phyloP scores from a whole-genome alignment of 2,329 filamentous ascomycete species.

The Blumeria hordei region DNA sequence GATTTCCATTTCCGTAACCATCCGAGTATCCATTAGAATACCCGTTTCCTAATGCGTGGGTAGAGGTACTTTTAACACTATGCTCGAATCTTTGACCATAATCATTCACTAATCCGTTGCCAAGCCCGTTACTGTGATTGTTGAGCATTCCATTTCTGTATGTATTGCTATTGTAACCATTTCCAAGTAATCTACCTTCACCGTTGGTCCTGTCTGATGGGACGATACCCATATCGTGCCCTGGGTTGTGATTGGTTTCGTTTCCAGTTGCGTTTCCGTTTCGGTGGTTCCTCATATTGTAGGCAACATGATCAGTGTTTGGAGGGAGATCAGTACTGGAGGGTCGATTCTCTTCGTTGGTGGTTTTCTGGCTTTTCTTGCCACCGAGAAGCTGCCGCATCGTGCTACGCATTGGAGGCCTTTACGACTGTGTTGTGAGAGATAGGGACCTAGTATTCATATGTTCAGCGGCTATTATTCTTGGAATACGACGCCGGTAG shows the following conservation, averaged over 20 bases:
- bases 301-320: background rate
- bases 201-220: background rate
- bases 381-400: slow-evolving; percentile 1
- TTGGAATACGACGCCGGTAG: background rate
- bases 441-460: background rate
- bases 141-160: background rate
- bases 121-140: background rate
- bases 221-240: too few relatives aligned
- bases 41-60: background rate
- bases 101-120: background rate
- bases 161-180: background rate
- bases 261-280: too few relatives aligned
- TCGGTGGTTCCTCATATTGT: too few relatives aligned
- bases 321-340: background rate
- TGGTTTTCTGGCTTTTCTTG: slow-evolving; percentile 1
- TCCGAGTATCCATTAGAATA: background rate
- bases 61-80: background rate
- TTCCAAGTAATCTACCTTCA: background rate
- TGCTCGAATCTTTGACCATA: background rate
- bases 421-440: background rate
- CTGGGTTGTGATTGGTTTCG: too few relatives aligned
- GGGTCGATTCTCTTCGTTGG: background rate
- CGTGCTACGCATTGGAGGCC: slow-evolving; percentile 1
- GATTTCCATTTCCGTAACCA: background rate
- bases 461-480: background rate